A percentile compares a stretch with the other conserved stretches of the same genome.
Conservation (phyloP, 2,329 filamentous ascomycete genomes). For the Fusarium sp. region DNA sequence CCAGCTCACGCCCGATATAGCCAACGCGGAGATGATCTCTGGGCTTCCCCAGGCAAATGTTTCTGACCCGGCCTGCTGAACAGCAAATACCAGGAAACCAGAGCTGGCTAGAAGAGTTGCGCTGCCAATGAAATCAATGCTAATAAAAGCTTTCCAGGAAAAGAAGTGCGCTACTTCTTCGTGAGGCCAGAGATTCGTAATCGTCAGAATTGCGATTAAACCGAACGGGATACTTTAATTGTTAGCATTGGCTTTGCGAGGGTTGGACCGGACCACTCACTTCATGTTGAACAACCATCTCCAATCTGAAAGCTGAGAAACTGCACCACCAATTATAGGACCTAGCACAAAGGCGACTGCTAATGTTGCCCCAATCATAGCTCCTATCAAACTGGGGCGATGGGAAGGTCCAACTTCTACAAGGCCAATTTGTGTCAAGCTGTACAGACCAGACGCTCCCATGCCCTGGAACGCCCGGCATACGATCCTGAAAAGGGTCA, state of each 20-base stretch:
- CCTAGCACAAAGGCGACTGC: conserved; percentile 70
- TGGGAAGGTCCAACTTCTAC: conserved; percentile 68
- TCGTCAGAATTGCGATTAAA: conserved; percentile 58
- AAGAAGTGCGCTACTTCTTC: conserved; percentile 53
- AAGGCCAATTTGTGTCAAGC: conserved; percentile 68
- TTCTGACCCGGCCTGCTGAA: conserved; percentile 69
- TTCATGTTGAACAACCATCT: conserved; percentile 73
- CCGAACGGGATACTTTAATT: conserved; percentile 63
- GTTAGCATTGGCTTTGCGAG: conserved; percentile 19
- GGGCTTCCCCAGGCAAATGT: conserved; percentile 65
- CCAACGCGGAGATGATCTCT: conserved; percentile 63
- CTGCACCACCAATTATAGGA: conserved; percentile 68
- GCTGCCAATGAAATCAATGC: conserved; percentile 66
- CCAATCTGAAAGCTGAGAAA: conserved; percentile 67
- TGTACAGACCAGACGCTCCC: conserved; percentile 72
- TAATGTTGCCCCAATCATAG: conserved; percentile 67
- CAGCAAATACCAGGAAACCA: conserved; percentile 65
- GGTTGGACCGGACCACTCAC: conserved; percentile 52
- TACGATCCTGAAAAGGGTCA: conserved; percentile 61
- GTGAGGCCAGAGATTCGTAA: conserved; percentile 62
- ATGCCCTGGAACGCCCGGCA: conserved; percentile 71
- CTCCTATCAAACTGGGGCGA: conserved; percentile 66
- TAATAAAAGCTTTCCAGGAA: conserved; percentile 58
- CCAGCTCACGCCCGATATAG: conserved; percentile 62
- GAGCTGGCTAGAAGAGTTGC: conserved; percentile 64